Conservation (phyloP, 768 basidiomycete species). For the Pulveroboletus ravenelii region DNA sequence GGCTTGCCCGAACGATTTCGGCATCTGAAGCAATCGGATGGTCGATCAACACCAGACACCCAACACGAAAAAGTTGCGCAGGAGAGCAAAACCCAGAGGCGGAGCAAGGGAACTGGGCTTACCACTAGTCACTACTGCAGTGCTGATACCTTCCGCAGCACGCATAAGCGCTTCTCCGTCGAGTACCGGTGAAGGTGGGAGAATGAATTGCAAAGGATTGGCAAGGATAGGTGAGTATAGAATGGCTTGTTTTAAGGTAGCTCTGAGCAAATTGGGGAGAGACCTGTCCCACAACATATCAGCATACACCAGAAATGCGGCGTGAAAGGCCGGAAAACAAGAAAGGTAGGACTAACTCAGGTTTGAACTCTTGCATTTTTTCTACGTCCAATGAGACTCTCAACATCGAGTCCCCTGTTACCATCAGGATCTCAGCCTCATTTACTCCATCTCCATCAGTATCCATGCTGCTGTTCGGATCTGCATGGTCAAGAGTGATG, state of each 20-base stretch:
- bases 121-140: slow-evolving; percentile 72
- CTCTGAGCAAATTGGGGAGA: slow-evolving; percentile 62
- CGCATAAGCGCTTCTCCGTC: slow-evolving; percentile 77
- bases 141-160: slow-evolving; percentile 72
- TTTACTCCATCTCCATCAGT: slow-evolving; percentile 1
- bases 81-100: not conserved
- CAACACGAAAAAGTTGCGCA: not conserved
- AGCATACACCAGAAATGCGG: not conserved
- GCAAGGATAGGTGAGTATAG: slow-evolving; percentile 68
- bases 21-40: slow-evolving; percentile 39
- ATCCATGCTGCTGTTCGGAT: slow-evolving; percentile 10
- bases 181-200: slow-evolving; percentile 61
- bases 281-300: slow-evolving; percentile 45
- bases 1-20: slow-evolving; percentile 65
- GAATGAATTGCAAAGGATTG: slow-evolving; percentile 78
- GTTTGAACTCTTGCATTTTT: slow-evolving; percentile 54
- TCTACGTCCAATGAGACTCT: slow-evolving; percentile 59
- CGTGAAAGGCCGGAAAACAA: not conserved
- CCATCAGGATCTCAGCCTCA: slow-evolving; percentile 25
- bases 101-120: slow-evolving; percentile 2
- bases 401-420: slow-evolving; percentile 70
- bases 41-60: not conserved
- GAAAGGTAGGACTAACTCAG: slow-evolving; percentile 45
- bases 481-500: slow-evolving; percentile 19
- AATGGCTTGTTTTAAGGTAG: slow-evolving; percentile 80